Evolutionary conservation across 2,329 filamentous ascomycete species (phyloP).

Genomic region (Metarhizium anisopliae): DNA sequence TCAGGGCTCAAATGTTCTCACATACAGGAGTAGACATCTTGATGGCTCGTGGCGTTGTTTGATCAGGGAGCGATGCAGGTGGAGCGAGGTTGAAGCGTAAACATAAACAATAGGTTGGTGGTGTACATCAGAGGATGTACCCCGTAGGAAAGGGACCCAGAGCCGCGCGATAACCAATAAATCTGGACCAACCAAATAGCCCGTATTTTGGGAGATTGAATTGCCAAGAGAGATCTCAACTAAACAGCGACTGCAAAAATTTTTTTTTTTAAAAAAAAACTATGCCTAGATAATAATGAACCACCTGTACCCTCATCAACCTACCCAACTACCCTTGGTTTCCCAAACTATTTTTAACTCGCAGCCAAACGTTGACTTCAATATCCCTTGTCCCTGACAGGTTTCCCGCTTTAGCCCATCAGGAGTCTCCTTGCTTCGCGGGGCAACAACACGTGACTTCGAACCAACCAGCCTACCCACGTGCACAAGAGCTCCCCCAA

Average conservation of each 20-base stretch:
- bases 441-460: conserved; percentile 18
- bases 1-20: not conserved
- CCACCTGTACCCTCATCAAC: not conserved
- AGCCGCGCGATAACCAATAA: not conserved
- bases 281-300: no score
- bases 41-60: conserved; percentile 9
- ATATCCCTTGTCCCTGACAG: no score
- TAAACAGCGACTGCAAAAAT: no score
- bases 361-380: no score
- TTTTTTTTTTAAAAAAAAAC: no score
- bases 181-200: not conserved
- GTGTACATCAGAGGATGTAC: not conserved
- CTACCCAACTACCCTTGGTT: no score
- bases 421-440: conserved; percentile 7
- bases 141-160: not conserved
- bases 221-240: no score
- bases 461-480: conserved; percentile 22
- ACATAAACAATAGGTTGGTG: not conserved
- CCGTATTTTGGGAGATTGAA: not conserved
- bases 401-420: no score
- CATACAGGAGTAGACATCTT: conserved; percentile 31
- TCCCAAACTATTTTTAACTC: no score
- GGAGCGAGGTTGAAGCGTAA: conserved; percentile 6
- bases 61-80: conserved; percentile 8
- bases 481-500: conserved; percentile 15